These are phyloP conservation scores for Rhexocercosporidium sp. DNA, from an alignment of 2,329 filamentous ascomycete species.

Conservation along the genomic window DNA sequence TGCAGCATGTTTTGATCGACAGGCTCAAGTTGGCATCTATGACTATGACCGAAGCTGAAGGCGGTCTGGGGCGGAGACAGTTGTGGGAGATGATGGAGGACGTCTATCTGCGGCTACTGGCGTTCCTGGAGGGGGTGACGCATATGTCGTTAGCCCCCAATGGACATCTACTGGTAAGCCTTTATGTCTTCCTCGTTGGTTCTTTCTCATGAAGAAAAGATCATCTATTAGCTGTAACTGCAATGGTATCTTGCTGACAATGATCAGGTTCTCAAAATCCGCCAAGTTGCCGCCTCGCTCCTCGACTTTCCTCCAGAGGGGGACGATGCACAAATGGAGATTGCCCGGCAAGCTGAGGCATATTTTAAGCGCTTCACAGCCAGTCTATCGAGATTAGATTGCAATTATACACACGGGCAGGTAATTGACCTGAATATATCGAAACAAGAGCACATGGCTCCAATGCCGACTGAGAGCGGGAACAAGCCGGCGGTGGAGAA, in stretches of 20 bases:
- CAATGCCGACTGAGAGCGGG: too few relatives aligned
- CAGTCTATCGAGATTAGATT: not conserved
- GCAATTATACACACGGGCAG: not conserved
- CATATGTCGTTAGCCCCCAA: not conserved
- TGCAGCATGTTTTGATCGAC: constrained; percentile 1
- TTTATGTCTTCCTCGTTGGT: too few relatives aligned
- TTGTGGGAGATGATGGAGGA: not conserved
- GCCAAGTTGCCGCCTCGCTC: not conserved
- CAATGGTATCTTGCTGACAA: not conserved
- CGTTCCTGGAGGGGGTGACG: not conserved
- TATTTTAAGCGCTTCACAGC: not conserved
- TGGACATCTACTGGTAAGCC: not conserved
- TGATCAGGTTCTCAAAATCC: not conserved
- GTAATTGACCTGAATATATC: not conserved
- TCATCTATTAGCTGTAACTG: not conserved
- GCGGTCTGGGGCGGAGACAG: not conserved
- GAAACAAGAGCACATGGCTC: not conserved
- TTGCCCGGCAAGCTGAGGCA: not conserved
- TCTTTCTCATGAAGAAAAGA: not conserved
- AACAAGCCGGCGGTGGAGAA: too few relatives aligned
- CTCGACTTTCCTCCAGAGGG: not conserved
- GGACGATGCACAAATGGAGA: not conserved
- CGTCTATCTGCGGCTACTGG: not conserved
- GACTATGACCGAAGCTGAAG: not conserved
- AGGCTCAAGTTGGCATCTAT: not conserved